phyloP scores from a whole-genome alignment of 345 rosid genomes.

The Citrus reticulata region DNA sequence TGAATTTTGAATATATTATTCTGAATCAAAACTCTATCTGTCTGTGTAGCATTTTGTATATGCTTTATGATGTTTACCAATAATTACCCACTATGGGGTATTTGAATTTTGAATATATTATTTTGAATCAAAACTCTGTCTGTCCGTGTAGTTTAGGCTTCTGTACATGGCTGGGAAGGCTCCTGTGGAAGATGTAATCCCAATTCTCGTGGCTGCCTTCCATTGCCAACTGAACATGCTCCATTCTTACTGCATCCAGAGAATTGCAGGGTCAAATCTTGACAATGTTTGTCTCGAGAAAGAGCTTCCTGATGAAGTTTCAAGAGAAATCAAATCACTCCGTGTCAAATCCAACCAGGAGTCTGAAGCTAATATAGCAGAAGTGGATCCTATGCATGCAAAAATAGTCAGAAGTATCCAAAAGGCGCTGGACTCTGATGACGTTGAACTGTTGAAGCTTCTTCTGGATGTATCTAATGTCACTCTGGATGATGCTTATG shows the following conservation, averaged over 20 bases:
- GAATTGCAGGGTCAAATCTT: conserved; percentile 29
- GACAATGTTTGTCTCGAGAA: conserved; percentile 26
- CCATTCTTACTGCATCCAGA: conserved; percentile 20
- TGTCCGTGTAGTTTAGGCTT: conserved; percentile 1
- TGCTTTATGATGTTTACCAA: neutral
- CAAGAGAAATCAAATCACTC: conserved; percentile 15
- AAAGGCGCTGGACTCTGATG: conserved; percentile 41
- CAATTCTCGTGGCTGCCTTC: conserved; percentile 31
- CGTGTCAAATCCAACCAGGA: conserved; percentile 11
- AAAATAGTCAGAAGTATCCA: conserved; percentile 32
- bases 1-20: neutral
- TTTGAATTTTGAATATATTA: neutral
- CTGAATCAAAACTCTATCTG: neutral
- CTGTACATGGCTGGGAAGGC: conserved; percentile 28
- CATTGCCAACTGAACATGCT: conserved; percentile 29
- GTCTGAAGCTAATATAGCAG: neutral
- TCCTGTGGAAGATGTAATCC: conserved; percentile 33
- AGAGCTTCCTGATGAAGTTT: conserved; percentile 32
- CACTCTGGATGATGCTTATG: conserved; percentile 33
- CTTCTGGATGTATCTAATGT: conserved; percentile 30
- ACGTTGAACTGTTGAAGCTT: conserved; percentile 29
- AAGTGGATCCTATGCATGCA: conserved; percentile 4
- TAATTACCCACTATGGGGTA: neutral
- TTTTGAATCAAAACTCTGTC: conserved; percentile 5
- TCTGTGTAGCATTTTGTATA: too few relatives aligned